phyloP scores from a whole-genome alignment of 2,329 filamentous ascomycete genomes.

The Alternaria arborescens region DNA sequence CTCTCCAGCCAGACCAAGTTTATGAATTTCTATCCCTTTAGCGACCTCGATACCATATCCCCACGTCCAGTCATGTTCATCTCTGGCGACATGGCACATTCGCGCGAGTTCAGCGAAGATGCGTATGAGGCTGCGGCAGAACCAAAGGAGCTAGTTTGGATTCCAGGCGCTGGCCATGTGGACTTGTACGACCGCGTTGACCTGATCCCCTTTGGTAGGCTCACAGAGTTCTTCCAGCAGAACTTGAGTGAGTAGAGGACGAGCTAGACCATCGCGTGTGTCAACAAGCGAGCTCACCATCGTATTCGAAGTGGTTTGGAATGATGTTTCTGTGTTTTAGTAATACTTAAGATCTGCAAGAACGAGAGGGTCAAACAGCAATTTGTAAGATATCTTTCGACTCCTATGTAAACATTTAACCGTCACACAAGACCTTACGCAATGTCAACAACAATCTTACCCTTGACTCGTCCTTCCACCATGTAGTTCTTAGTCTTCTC shows the following conservation, averaged over 20 bases:
- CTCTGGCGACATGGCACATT: conserved; percentile 37
- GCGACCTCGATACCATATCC: conserved; percentile 42
- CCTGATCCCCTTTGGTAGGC: conserved; percentile 47
- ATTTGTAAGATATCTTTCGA: neutral
- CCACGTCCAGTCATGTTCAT: conserved; percentile 42
- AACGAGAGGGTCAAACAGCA: neutral
- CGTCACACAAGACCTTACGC: neutral
- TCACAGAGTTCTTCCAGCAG: conserved; percentile 36
- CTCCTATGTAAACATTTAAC: neutral
- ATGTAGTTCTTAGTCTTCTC: conserved; percentile 34
- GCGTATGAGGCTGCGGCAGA: conserved; percentile 39
- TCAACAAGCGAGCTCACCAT: neutral
- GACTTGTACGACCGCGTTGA: conserved; percentile 51
- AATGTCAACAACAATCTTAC: conserved; percentile 43
- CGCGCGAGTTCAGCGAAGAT: conserved; percentile 40
- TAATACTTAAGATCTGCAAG: neutral
- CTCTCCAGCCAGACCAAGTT: conserved; percentile 42
- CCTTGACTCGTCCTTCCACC: conserved; percentile 39
- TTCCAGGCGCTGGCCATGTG: conserved; percentile 46
- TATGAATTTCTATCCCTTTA: conserved; percentile 44
- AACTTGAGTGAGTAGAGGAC: neutral
- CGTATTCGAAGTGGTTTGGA: neutral
- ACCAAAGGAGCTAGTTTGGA: conserved; percentile 50
- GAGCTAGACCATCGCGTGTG: neutral
- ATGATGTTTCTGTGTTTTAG: neutral